Percentiles rank a stretch among this genome's conserved stretches.
Evolutionary conservation across 768 basidiomycete genomes (phyloP).

Genomic region (Collybia nuda): DNA sequence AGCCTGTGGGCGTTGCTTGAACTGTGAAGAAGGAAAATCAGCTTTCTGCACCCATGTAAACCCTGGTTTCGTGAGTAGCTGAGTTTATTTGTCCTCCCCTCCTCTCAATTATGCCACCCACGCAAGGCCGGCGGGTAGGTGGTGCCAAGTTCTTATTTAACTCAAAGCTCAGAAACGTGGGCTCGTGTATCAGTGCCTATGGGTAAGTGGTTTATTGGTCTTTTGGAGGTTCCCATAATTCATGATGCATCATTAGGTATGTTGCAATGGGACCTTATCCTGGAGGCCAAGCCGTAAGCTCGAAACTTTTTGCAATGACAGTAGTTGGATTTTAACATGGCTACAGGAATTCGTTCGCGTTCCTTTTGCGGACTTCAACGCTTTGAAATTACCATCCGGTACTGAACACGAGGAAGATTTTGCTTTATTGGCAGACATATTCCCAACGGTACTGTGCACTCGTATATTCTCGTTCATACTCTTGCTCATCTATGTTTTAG

Average conservation of each 20-base stretch:
- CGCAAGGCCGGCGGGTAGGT: constrained; percentile 45
- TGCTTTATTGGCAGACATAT: constrained; percentile 53
- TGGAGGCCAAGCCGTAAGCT: constrained; percentile 49
- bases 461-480: background rate
- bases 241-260: constrained; percentile 37
- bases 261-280: constrained; percentile 58
- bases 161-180: background rate
- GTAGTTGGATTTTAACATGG: background rate
- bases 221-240: background rate
- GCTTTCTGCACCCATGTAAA: constrained; percentile 61
- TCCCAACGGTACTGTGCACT: constrained; percentile 41
- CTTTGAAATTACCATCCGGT: constrained; percentile 49
- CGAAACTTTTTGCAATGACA: background rate
- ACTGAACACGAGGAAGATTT: constrained; percentile 58
- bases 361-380: constrained; percentile 59
- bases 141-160: background rate
- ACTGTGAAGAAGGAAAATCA: constrained; percentile 52
- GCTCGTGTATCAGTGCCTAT: constrained; percentile 34
- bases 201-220: constrained; percentile 27
- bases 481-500: constrained; percentile 17
- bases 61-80: constrained; percentile 48
- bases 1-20: constrained; percentile 55
- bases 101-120: background rate
- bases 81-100: background rate
- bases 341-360: constrained; percentile 53